Evolutionary conservation across 805 yeast genomes (phyloP).

Genomic region (Starmerella ratchasimensis): DNA sequence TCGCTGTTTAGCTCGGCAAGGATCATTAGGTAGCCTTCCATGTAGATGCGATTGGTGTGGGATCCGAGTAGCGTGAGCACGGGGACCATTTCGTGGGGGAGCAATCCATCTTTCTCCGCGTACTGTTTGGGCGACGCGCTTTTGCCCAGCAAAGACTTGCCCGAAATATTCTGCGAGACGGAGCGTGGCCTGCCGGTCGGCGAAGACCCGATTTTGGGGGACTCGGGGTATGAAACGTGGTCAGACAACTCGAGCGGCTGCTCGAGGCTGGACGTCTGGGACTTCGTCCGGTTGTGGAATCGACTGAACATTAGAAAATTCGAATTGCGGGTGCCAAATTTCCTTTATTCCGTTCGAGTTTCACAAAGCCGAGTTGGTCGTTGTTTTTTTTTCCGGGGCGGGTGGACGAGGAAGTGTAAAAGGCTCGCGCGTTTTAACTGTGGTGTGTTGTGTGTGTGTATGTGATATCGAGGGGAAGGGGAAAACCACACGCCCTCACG

Average conservation of each 20-base stretch:
- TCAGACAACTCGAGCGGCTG: neutral
- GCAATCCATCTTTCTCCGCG: constrained; percentile 17
- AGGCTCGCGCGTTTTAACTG: too few relatives aligned
- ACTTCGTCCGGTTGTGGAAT: constrained; percentile 6
- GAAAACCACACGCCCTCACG: too few relatives aligned
- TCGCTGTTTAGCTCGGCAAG: constrained; percentile 43
- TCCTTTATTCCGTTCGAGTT: neutral
- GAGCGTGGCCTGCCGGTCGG: too few relatives aligned
- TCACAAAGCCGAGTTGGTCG: neutral
- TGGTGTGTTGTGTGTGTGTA: too few relatives aligned
- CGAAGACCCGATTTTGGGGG: too few relatives aligned
- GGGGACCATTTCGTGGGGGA: constrained; percentile 58
- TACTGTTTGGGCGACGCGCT: neutral
- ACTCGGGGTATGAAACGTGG: neutral
- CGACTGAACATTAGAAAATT: constrained; percentile 4
- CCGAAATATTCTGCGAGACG: neutral
- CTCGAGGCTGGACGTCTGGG: constrained; percentile 5
- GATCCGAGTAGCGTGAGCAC: constrained; percentile 55
- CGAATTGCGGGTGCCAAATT: neutral
- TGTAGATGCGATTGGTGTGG: constrained; percentile 54
- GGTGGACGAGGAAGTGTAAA: too few relatives aligned
- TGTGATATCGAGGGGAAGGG: too few relatives aligned
- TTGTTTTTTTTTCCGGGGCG: too few relatives aligned
- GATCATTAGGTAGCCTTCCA: constrained; percentile 38
- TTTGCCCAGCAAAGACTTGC: neutral